phyloP scores from a whole-genome alignment of 2,329 filamentous ascomycete genomes.

The Aspergillus sojae region DNA sequence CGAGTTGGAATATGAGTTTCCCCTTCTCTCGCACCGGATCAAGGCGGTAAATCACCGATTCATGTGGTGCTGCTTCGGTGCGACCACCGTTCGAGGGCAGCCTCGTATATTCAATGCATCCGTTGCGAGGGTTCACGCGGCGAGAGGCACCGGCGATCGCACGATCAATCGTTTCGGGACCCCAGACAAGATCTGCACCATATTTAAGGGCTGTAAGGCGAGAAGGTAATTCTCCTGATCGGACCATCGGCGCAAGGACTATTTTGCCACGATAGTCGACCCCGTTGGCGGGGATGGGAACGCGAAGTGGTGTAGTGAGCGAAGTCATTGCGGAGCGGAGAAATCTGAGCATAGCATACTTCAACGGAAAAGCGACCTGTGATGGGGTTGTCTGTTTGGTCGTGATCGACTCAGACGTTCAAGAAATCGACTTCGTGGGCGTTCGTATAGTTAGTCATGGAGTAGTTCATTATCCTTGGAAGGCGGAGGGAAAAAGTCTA shows the following conservation, averaged over 20 bases:
- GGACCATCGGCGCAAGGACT: constrained; percentile 96
- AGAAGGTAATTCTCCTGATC: constrained; percentile 92
- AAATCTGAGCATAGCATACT: constrained; percentile 44
- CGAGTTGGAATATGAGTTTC: constrained; percentile 86
- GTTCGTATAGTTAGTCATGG: constrained; percentile 4
- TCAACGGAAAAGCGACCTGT: neutral
- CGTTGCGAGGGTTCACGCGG: constrained; percentile 72
- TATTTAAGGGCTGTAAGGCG: constrained; percentile 88
- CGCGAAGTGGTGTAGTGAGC: constrained; percentile 57
- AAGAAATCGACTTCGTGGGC: neutral
- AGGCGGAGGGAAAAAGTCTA: constrained; percentile 17
- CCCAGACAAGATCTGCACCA: constrained; percentile 96
- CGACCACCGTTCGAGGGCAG: constrained; percentile 68
- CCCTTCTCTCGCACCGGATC: constrained; percentile 75
- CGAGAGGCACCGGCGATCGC: constrained; percentile 86
- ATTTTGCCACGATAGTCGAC: constrained; percentile 94
- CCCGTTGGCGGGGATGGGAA: constrained; percentile 83
- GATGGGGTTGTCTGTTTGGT: neutral
- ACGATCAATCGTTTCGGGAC: constrained; percentile 91
- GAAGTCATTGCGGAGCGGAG: constrained; percentile 60
- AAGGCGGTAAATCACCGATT: constrained; percentile 79
- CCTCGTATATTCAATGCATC: constrained; percentile 83
- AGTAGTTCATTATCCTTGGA: constrained; percentile 2
- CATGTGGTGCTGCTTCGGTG: constrained; percentile 42
- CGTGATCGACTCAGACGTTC: neutral